phyloP scores from a whole-genome alignment of 148 eudicot species.

The Suaeda aralocaspica region DNA sequence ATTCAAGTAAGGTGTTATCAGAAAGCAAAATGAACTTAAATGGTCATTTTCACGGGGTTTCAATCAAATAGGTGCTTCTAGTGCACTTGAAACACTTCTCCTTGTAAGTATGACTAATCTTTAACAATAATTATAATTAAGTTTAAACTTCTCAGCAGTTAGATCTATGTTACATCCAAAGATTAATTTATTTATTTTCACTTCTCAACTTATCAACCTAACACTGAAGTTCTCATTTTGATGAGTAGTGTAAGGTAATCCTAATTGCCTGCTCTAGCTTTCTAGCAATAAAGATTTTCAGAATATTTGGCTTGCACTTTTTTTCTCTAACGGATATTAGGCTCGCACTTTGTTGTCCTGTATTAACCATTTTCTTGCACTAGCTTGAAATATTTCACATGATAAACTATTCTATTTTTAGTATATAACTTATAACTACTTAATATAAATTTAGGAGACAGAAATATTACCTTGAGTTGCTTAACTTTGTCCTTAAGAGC shows the following conservation, averaged over 20 bases:
- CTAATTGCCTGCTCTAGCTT: neutral
- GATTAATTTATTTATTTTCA: no score
- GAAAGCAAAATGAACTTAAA: neutral
- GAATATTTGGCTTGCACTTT: no score
- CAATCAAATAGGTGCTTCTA: neutral
- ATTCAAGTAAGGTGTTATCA: neutral
- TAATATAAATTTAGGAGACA: neutral
- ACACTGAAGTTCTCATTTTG: neutral
- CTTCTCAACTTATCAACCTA: no score
- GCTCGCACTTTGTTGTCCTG: no score
- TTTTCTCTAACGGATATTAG: no score
- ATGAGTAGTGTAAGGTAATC: neutral
- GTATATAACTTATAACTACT: neutral
- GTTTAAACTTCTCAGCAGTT: neutral
- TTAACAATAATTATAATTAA: neutral
- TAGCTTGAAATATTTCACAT: no score
- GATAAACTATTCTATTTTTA: no score
- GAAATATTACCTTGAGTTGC: slow-evolving; percentile 38
- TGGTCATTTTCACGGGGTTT: neutral
- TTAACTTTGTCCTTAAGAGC: slow-evolving; percentile 36
- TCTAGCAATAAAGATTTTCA: neutral
- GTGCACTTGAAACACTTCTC: neutral
- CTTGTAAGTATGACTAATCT: neutral
- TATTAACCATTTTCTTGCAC: no score
- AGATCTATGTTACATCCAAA: neutral